Evolutionary conservation across 176 grass and related monocot species (phyloP).

Genomic region (Oryza officinalis): DNA sequence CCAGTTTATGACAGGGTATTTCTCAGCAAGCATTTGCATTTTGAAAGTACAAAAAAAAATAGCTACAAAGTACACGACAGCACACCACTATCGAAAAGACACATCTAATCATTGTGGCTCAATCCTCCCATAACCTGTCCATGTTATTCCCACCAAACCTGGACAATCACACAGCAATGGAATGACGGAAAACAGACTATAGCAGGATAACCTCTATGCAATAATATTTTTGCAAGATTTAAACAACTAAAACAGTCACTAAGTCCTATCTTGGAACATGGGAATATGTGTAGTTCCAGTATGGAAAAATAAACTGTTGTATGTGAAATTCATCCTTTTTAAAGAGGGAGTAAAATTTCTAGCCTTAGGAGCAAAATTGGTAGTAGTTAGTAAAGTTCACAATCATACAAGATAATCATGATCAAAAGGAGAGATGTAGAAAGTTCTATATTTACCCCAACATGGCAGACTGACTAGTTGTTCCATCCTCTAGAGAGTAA

Average conservation of each 20-base stretch:
- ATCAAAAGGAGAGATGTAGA: slow-evolving; percentile 1
- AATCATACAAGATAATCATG: slow-evolving; percentile 15
- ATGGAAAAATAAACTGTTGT: neutral
- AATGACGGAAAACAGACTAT: neutral
- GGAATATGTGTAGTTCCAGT: neutral
- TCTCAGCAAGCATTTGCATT: slow-evolving; percentile 15
- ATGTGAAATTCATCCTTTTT: neutral
- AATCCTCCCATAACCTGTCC: neutral
- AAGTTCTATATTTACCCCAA: slow-evolving; percentile 42
- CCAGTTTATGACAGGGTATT: neutral
- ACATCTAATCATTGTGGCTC: neutral
- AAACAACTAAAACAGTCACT: neutral
- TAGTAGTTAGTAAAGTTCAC: neutral
- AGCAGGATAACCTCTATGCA: neutral
- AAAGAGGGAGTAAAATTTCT: slow-evolving; percentile 1
- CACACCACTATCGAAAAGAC: neutral
- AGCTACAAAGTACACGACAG: slow-evolving; percentile 2
- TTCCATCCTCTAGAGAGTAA: slow-evolving; percentile 69
- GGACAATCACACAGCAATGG: neutral
- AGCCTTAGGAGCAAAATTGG: neutral
- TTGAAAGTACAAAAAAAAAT: slow-evolving; percentile 28
- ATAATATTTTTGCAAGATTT: slow-evolving; percentile 16
- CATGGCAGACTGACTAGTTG: slow-evolving; percentile 40
- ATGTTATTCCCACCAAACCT: neutral
- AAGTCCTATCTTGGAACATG: neutral